Percentiles rank a stretch among this genome's conserved stretches.
These are phyloP conservation scores for Taxillus chinensis DNA, from an alignment of 164 flowering plant species.

Conservation along the genomic window DNA sequence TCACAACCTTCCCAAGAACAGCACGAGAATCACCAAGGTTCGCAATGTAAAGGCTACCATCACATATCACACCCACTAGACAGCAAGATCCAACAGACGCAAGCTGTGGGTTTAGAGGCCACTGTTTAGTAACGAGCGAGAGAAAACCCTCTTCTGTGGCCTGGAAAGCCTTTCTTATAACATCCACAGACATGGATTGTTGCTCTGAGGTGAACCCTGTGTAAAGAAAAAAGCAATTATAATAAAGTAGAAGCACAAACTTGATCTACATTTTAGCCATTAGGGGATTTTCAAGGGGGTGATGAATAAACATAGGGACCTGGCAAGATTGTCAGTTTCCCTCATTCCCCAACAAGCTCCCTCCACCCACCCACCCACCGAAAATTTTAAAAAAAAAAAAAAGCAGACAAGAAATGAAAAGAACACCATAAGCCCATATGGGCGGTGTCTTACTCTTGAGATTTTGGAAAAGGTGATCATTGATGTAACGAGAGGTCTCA, in stretches of 20 bases:
- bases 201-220: slow-evolving; percentile 44
- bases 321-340: no score
- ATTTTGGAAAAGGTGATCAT: slow-evolving; percentile 38
- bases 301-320: no score
- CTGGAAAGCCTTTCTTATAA: slow-evolving; percentile 42
- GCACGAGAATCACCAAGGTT: slow-evolving; percentile 58
- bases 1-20: slow-evolving; percentile 42
- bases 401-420: no score
- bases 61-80: slow-evolving; percentile 39
- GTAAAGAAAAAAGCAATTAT: not conserved
- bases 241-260: no score
- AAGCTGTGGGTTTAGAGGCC: slow-evolving; percentile 49
- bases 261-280: no score
- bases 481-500: slow-evolving; percentile 43
- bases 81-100: slow-evolving; percentile 64
- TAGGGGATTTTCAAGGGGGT: no score
- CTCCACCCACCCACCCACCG: no score
- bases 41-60: slow-evolving; percentile 41
- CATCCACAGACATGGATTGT: slow-evolving; percentile 41
- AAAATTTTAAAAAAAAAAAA: no score
- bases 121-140: slow-evolving; percentile 38
- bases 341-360: no score
- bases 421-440: not conserved
- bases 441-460: slow-evolving; percentile 27
- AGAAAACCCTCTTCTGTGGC: slow-evolving; percentile 52